A percentile compares a stretch with the other conserved stretches of the same genome.
These are phyloP conservation scores for Globisporangium mamillatum DNA, from an alignment of 352 stramenopile genomes.

Conservation along the genomic window DNA sequence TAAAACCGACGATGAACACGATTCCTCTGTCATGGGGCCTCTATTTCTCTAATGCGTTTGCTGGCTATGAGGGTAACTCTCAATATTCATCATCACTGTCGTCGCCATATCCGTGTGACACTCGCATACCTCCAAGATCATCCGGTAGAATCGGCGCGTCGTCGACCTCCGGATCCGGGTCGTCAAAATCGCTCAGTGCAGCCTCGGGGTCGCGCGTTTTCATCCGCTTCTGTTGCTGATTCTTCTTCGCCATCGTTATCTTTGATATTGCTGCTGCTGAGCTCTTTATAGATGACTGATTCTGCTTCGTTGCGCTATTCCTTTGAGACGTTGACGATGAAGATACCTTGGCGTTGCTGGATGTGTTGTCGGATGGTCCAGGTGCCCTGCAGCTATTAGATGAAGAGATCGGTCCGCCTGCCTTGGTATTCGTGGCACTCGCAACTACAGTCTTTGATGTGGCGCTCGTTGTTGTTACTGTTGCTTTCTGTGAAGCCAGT, in stretches of 20 bases:
- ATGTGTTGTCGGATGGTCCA: neutral
- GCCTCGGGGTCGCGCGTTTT: slow-evolving; percentile 2
- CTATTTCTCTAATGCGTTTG: neutral
- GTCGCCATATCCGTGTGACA: neutral
- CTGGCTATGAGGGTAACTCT: neutral
- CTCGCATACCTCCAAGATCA: slow-evolving; percentile 31
- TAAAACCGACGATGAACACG: neutral
- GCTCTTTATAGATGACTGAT: neutral
- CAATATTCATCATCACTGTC: slow-evolving; percentile 12
- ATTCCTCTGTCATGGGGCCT: neutral
- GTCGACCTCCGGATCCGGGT: slow-evolving; percentile 56
- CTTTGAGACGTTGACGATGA: neutral
- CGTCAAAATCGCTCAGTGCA: slow-evolving; percentile 54
- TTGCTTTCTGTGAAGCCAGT: neutral
- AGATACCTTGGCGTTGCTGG: neutral
- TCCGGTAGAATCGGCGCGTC: slow-evolving; percentile 43
- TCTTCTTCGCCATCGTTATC: neutral
- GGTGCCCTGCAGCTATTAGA: neutral
- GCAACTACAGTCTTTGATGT: neutral
- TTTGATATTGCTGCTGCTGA: neutral
- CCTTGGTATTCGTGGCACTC: neutral
- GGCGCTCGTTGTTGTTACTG: neutral
- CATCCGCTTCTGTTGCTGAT: neutral
- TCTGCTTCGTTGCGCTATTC: neutral
- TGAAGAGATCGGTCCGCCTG: neutral